These are phyloP conservation scores for Neltuma alba DNA, from an alignment of 306 rosid genomes.

Conservation along the genomic window DNA sequence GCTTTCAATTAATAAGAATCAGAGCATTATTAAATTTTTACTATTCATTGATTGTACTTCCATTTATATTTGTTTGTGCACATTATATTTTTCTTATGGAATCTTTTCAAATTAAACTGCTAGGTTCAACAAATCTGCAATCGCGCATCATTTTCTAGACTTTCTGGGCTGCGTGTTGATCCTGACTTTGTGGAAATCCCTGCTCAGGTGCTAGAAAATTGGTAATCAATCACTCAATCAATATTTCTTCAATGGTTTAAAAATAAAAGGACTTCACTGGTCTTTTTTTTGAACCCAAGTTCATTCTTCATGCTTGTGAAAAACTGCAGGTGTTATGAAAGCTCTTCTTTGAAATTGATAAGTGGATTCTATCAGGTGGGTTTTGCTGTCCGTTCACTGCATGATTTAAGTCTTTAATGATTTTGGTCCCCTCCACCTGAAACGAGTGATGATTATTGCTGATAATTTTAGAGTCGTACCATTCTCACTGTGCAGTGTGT, in stretches of 20 bases:
- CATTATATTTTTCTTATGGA: constrained; percentile 29
- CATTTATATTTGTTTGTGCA: not conserved
- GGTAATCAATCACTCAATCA: constrained; percentile 47
- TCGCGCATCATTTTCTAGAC: constrained; percentile 79
- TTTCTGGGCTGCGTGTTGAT: constrained; percentile 91
- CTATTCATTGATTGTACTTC: not conserved
- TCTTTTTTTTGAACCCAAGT: constrained; percentile 20
- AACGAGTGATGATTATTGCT: not conserved
- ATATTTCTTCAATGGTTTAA: constrained; percentile 28
- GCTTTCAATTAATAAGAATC: not conserved
- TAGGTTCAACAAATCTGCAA: constrained; percentile 97
- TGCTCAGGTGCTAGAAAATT: constrained; percentile 84
- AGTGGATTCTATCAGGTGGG: constrained; percentile 92
- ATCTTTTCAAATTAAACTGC: constrained; percentile 15
- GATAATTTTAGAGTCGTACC: not conserved
- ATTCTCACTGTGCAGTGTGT: not conserved
- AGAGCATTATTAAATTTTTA: not conserved
- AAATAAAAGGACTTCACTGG: not conserved
- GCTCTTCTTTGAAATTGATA: constrained; percentile 75
- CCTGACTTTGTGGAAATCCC: constrained; percentile 96
- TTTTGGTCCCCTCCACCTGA: constrained; percentile 23
- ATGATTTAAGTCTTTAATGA: not conserved
- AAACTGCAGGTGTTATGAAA: constrained; percentile 80
- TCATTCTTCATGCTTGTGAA: constrained; percentile 33
- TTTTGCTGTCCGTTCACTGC: constrained; percentile 28